These are phyloP conservation scores for Zychaea mexicana DNA, from an alignment of 371 early-diverging fungal species.

Conservation along the genomic window DNA sequence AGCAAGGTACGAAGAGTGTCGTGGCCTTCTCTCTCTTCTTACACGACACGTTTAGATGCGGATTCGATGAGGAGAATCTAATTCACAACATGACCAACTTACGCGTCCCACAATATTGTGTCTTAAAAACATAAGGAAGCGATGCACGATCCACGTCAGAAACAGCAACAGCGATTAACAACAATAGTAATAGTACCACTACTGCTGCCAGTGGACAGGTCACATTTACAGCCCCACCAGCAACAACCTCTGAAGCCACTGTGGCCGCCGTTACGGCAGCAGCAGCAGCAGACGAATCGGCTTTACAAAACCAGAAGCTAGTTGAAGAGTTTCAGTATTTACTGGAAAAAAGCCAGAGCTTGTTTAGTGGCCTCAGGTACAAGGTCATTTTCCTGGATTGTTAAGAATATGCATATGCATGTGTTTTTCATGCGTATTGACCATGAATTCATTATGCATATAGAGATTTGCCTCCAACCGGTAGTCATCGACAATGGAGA, in stretches of 20 bases:
- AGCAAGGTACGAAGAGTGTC: background rate
- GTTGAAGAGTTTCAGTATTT: constrained; percentile 93
- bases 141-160: background rate
- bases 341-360: constrained; percentile 94
- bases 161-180: background rate
- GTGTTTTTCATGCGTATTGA: background rate
- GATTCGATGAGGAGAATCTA: no score
- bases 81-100: no score
- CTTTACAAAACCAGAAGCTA: constrained; percentile 45
- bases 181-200: background rate
- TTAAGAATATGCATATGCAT: no score
- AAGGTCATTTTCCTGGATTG: no score
- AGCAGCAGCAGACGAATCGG: constrained; percentile 29
- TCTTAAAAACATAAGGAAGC: background rate
- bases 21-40: no score
- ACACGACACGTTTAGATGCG: no score
- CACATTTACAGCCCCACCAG: background rate
- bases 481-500: constrained; percentile 78
- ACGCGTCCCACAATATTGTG: no score
- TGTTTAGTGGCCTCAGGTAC: constrained; percentile 92
- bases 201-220: no score
- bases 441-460: background rate
- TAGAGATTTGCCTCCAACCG: constrained; percentile 78
- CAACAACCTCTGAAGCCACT: background rate
- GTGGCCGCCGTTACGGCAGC: constrained; percentile 10